Evolutionary conservation across 2,329 filamentous ascomycete genomes (phyloP).

Genomic region (Trichoderma koningiopsis): DNA sequence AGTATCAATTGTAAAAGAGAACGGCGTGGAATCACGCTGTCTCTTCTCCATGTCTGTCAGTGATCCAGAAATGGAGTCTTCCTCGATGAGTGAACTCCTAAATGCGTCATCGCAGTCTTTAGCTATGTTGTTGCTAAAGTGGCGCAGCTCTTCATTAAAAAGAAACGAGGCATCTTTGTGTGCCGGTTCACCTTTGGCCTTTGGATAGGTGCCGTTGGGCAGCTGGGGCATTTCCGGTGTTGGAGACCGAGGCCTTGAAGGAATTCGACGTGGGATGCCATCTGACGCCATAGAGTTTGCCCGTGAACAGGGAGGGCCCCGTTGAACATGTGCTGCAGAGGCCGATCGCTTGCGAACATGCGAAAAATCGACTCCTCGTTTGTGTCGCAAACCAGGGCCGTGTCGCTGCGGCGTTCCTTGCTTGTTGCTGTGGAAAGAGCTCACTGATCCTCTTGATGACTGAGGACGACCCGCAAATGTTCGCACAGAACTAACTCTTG

Average conservation of each 20-base stretch:
- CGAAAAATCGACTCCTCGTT: constrained; percentile 59
- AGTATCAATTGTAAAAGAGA: constrained; percentile 46
- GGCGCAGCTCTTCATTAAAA: constrained; percentile 74
- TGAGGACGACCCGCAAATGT: constrained; percentile 37
- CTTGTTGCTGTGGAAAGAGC: constrained; percentile 52
- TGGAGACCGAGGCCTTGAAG: constrained; percentile 31
- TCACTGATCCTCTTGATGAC: constrained; percentile 48
- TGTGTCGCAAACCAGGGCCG: constrained; percentile 48
- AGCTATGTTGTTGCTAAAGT: constrained; percentile 82
- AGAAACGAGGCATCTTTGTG: constrained; percentile 38
- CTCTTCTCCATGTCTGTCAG: constrained; percentile 38
- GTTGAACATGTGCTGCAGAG: constrained; percentile 33
- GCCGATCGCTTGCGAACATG: constrained; percentile 47
- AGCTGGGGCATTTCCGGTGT: constrained; percentile 37
- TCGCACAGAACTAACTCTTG: constrained; percentile 35
- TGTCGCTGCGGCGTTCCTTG: constrained; percentile 48
- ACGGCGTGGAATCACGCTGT: constrained; percentile 44
- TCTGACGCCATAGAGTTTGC: constrained; percentile 30
- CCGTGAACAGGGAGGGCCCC: constrained; percentile 23
- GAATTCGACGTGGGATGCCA: constrained; percentile 30
- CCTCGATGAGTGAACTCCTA: constrained; percentile 61
- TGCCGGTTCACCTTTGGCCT: constrained; percentile 32
- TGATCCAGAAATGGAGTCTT: constrained; percentile 41
- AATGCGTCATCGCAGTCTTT: constrained; percentile 93
- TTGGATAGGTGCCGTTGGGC: constrained; percentile 33